Conservation (phyloP, 1,139 yeast genomes). For the Candida tunisiensis region DNA sequence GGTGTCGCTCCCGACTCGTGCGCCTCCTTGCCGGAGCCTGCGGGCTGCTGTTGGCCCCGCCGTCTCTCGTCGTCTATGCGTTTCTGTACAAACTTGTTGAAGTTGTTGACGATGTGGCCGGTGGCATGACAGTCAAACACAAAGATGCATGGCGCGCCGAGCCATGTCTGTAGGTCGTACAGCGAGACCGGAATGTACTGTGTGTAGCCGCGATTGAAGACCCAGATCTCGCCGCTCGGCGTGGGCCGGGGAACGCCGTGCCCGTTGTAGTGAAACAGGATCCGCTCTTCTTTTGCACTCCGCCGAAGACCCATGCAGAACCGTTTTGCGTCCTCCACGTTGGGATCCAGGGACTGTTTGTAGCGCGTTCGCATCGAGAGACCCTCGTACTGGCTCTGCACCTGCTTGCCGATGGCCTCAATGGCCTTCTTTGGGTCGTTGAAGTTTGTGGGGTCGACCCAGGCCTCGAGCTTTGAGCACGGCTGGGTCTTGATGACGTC, state of each 20-base stretch:
- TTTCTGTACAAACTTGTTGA: slow-evolving; percentile 79
- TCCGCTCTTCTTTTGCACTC: slow-evolving; percentile 74
- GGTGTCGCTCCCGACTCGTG: slow-evolving; percentile 22
- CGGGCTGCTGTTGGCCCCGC: slow-evolving; percentile 7
- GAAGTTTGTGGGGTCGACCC: slow-evolving; percentile 80
- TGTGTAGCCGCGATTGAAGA: slow-evolving; percentile 89
- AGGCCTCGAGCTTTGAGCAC: slow-evolving; percentile 82
- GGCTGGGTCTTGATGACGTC: slow-evolving; percentile 90
- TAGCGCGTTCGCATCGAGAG: slow-evolving; percentile 76
- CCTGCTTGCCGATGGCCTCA: slow-evolving; percentile 75
- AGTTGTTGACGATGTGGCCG: slow-evolving; percentile 82
- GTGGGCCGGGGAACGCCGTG: slow-evolving; percentile 99
- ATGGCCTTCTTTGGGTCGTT: slow-evolving; percentile 84
- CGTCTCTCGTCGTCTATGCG: slow-evolving; percentile 78
- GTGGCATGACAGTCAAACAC: slow-evolving; percentile 94
- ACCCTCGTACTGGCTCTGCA: slow-evolving; percentile 82
- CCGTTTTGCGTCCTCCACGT: slow-evolving; percentile 88
- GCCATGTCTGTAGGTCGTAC: slow-evolving; percentile 89
- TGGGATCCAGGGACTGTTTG: slow-evolving; percentile 84
- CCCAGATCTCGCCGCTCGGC: slow-evolving; percentile 97
- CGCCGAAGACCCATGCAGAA: slow-evolving; percentile 80
- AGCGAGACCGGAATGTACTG: slow-evolving; percentile 93
- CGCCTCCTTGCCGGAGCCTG: slow-evolving; percentile 4
- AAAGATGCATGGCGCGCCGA: slow-evolving; percentile 93
- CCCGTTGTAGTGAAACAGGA: slow-evolving; percentile 89